Evolutionary conservation across 2,329 filamentous ascomycete species (phyloP), one percentile per base, ranked within the genome.

Genomic region (Trichoderma koningii): DNA sequence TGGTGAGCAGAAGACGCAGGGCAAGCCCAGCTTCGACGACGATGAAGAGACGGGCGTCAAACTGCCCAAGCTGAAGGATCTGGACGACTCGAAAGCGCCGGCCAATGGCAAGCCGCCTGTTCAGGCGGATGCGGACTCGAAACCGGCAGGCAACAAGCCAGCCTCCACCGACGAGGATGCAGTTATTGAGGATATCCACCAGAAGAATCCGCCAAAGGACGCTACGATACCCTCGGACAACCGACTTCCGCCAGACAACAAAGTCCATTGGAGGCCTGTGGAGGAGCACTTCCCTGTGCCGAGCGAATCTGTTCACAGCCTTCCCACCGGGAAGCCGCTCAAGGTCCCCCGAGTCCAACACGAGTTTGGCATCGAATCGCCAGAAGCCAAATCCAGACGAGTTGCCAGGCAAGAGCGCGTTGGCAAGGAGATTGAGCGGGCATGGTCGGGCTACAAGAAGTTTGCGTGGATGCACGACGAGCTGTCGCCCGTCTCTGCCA

Each of bases 391-490:
- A 71, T 81, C 82, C 55, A 86, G 86, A 70, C 87, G 93, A 41
- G 76, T 88, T 66, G 77, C 84, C 59, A 88, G 91, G 65, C 83
- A 90, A 65, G 80, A 81, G 9, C 79, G 83, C 44, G 88, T 98
- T 74, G 92, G 88, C 74, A 81, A 84, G 6, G 89, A 93, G 65
- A 91, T 96, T 75, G 80, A 85, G 71, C 89, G 89, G 70, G 88
- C 92, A 0, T 98, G 95, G 94, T 78, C 81, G 4, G 92, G 91
- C 42, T 98, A 98, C 78, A 90, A 85, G 72, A 82, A 87, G 67
- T 83, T 88, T 71, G 94, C 93, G 12, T 95, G 91, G 87, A 85
- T 88, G 67, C 91, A 96, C 70, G 95, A 98, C 73, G 95, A 98
- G 78, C 78, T 98, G 17, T 83, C 79, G 51, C 95, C 95, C 2